Conservation (phyloP, 2,329 filamentous ascomycete species). For the Colletotrichum cordylinicola region DNA sequence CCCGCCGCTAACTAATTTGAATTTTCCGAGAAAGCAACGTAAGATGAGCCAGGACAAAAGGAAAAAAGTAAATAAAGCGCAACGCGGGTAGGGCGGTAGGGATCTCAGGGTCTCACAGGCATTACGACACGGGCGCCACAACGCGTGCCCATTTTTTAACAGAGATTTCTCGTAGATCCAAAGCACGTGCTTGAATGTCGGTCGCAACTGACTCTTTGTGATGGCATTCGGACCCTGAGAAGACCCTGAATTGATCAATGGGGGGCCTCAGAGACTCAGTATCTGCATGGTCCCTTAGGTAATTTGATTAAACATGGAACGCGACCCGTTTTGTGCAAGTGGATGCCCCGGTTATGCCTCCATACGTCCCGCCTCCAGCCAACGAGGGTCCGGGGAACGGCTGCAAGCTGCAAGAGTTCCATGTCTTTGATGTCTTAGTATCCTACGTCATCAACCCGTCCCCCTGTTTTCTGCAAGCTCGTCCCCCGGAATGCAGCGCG, state of each 20-base stretch:
- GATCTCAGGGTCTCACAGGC: neutral
- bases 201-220: neutral
- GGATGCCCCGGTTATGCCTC: neutral
- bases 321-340: conserved; percentile 5
- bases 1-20: neutral
- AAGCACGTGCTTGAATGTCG: neutral
- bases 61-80: neutral
- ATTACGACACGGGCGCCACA: neutral
- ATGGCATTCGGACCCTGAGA: neutral
- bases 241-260: neutral
- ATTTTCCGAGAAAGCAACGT: neutral
- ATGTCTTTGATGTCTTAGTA: neutral
- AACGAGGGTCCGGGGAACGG: neutral
- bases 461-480: neutral
- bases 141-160: neutral
- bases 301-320: conserved; percentile 1
- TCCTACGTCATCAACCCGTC: neutral
- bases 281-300: neutral
- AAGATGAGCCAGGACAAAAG: neutral
- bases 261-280: neutral
- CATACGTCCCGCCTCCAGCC: neutral
- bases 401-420: neutral
- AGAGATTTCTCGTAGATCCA: neutral
- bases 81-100: neutral
- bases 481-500: neutral